Percentiles rank a stretch among this genome's conserved stretches.
These are phyloP conservation scores for Paradendryphiella salina DNA, from an alignment of 2,329 filamentous ascomycete species.

Conservation along the genomic window DNA sequence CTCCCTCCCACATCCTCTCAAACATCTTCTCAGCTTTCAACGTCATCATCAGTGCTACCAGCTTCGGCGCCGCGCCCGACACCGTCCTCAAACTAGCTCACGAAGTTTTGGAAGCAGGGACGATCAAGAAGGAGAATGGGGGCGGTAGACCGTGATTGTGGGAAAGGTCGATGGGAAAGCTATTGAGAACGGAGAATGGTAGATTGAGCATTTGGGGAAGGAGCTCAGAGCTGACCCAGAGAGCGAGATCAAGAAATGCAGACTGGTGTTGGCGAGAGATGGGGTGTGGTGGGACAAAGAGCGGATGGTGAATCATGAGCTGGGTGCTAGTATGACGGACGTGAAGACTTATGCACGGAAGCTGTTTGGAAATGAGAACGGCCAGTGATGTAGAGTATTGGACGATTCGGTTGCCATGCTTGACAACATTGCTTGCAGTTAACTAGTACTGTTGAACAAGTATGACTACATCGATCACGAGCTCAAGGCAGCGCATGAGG, in stretches of 20 bases:
- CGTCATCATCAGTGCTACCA: conserved; percentile 63
- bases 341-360: conserved; percentile 48
- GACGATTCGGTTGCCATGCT: background rate
- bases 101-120: conserved; percentile 58
- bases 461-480: conserved; percentile 19
- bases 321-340: conserved; percentile 52
- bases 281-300: conserved; percentile 63
- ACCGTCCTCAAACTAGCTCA: conserved; percentile 62
- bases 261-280: conserved; percentile 62
- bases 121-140: conserved; percentile 39
- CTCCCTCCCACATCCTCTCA: conserved; percentile 34
- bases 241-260: conserved; percentile 61
- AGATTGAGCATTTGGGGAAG: conserved; percentile 49
- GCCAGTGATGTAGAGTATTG: background rate
- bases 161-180: conserved; percentile 49
- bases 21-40: conserved; percentile 52
- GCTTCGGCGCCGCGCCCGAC: conserved; percentile 60
- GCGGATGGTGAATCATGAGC: conserved; percentile 57
- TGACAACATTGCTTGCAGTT: background rate
- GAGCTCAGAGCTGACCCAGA: conserved; percentile 55
- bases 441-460: conserved; percentile 1
- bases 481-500: conserved; percentile 1
- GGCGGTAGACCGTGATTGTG: conserved; percentile 46
- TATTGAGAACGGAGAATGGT: conserved; percentile 58
- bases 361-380: background rate